A percentile compares a stretch with the other conserved stretches of the same genome.
phyloP scores from a whole-genome alignment of 2,329 filamentous ascomycete genomes.

The Lecanosticta acicola region DNA sequence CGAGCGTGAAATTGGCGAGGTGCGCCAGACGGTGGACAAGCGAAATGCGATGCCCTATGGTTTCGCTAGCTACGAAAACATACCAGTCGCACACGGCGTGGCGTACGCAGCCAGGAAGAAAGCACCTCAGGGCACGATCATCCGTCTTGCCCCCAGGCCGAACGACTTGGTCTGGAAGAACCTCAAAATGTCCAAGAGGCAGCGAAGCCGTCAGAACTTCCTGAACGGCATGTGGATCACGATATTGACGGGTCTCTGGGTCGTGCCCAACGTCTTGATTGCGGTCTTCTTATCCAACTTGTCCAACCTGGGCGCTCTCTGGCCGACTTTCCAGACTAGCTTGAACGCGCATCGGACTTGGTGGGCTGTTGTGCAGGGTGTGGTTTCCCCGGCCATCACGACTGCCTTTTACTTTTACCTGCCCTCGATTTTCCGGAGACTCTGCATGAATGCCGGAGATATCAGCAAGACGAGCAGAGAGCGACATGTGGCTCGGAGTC shows the following conservation, averaged over 20 bases:
- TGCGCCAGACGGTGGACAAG: conserved; percentile 75
- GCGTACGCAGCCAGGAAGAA: conserved; percentile 77
- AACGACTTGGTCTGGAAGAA: conserved; percentile 97
- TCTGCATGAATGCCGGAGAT: conserved; percentile 79
- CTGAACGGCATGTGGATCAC: conserved; percentile 81
- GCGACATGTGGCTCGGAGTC: conserved; percentile 79
- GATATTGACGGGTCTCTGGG: conserved; percentile 76
- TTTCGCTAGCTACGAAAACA: conserved; percentile 87
- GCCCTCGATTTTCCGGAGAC: conserved; percentile 82
- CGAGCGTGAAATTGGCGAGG: conserved; percentile 77
- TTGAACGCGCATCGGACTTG: conserved; percentile 58
- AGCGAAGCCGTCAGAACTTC: conserved; percentile 65
- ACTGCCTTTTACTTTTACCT: conserved; percentile 82
- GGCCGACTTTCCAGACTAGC: conserved; percentile 65
- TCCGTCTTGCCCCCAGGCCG: conserved; percentile 75
- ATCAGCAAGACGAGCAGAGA: conserved; percentile 88
- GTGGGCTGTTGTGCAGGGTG: conserved; percentile 90
- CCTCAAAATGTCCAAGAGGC: conserved; percentile 63
- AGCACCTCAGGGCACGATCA: conserved; percentile 69
- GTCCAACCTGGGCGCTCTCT: conserved; percentile 70
- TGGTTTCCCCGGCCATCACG: conserved; percentile 78
- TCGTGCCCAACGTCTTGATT: conserved; percentile 88
- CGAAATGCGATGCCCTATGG: conserved; percentile 85
- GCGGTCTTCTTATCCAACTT: conserved; percentile 89
- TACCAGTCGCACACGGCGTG: conserved; percentile 80